Evolutionary conservation across 73 alveolate genomes (phyloP).

Genomic region (Paramecium pentaurelia): DNA sequence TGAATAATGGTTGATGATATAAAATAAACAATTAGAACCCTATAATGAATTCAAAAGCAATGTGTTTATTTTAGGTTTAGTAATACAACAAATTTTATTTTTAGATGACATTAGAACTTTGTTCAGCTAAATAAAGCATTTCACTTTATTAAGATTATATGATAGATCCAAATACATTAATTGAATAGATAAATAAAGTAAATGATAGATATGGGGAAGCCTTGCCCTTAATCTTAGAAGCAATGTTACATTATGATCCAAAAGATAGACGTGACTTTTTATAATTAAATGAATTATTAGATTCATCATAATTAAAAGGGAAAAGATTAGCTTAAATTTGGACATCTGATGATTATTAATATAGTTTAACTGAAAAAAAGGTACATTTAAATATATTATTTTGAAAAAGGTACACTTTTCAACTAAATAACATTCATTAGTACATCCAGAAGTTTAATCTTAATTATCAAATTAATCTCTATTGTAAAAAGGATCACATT

Average conservation of each 20-base stretch:
- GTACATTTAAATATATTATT: background rate
- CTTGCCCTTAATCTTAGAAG: background rate
- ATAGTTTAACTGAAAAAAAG: background rate
- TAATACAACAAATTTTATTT: background rate
- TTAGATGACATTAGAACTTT: background rate
- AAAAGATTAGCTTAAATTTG: background rate
- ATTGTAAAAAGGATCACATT: background rate
- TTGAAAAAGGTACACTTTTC: background rate
- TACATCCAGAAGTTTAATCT: conserved; percentile 28
- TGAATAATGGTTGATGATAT: background rate
- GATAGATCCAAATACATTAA: background rate
- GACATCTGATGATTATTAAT: conserved; percentile 9
- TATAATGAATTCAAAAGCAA: conserved; percentile 17
- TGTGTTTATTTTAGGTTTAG: conserved; percentile 33
- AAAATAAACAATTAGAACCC: background rate
- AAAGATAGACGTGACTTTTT: background rate
- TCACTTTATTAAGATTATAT: background rate
- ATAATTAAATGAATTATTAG: background rate
- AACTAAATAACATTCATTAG: background rate
- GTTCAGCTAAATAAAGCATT: background rate
- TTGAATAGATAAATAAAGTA: background rate
- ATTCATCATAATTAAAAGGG: background rate
- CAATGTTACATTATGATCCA: background rate
- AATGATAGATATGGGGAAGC: conserved; percentile 17
- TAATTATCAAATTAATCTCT: conserved; percentile 30